Base-by-base conservation (phyloP, 2,329 filamentous ascomycete species). In the Coniochaeta sp. region DNA sequence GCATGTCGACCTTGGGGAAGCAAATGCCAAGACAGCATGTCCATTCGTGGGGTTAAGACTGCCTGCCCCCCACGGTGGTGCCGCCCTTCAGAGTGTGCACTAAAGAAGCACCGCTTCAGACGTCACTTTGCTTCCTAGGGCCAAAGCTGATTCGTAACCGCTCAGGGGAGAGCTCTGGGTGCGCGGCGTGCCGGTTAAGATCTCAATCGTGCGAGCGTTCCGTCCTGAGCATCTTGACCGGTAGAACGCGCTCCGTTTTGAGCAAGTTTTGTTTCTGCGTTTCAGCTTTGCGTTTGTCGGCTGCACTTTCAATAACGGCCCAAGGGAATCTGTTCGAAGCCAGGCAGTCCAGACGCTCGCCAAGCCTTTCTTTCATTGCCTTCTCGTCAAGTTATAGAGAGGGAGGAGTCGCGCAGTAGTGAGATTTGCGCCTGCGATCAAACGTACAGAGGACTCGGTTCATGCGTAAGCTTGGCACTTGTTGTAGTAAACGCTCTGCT, bases 101-200 rank as follows among this genome's bases (percentile, higher is more conserved):
- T 56, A 4, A 4, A 56, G 30, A 22, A 22, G 22, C n/a, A 36
- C 12, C 2, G 17, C 30, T 56, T 30, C 54, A 22, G 54, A 56
- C 54, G 54, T 56, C 54, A 56, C 34, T n/a, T 56, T 24, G 54
- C 54, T 38, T 52, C n/a, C 36, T 38, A 32, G 34, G 26, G 34
- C n/a, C 9, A 22, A 40, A 34, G 54, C n/a, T 56, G 54, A 56
- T 56, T 56, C 54, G 54, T 38, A 38, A 56, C 54, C 54, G n/a
- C 10, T 34, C 19, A 36, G 6, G 8, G 30, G 6, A n/a, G 16
- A 30, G 22, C 10, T 30, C 24, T 30, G 47, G 42, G 26, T 34
- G 32, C n/a, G 54, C 54, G 12, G 54, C 54, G 12, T 36, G 34
- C 17, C 54, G 54, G 30, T 17, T 56, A 38, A 56, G 54, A 56